These are phyloP conservation scores for Inga oerstediana DNA, from an alignment of 306 rosid genomes.

Conservation along the genomic window DNA sequence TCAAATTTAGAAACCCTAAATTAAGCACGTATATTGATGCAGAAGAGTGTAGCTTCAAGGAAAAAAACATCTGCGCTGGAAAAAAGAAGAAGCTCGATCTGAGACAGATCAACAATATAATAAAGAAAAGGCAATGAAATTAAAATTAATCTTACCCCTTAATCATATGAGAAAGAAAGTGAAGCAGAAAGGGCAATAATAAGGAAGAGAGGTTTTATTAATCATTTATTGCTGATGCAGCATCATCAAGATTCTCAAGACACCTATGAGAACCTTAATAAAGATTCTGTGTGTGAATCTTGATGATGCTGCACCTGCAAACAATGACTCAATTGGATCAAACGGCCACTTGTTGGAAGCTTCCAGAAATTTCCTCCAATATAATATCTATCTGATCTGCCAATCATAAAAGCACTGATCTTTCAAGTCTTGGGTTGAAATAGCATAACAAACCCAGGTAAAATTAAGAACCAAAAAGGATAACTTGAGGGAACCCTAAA, in stretches of 20 bases:
- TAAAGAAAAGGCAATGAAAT: neutral
- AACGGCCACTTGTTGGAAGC: neutral
- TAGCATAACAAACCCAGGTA: neutral
- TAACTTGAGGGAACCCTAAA: constrained; percentile 48
- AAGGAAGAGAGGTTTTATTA: neutral
- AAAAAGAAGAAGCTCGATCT: neutral
- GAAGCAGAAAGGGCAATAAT: neutral
- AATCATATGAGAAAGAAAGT: neutral
- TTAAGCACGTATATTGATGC: neutral
- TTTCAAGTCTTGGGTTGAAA: neutral
- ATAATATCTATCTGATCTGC: neutral
- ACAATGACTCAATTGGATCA: constrained; percentile 46
- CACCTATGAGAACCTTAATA: constrained; percentile 45
- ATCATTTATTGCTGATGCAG: constrained; percentile 94
- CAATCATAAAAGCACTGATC: neutral
- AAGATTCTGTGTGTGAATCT: constrained; percentile 71
- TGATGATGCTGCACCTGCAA: constrained; percentile 95
- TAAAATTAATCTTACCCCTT: neutral
- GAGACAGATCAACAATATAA: neutral
- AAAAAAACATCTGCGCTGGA: neutral
- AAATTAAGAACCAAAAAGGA: neutral
- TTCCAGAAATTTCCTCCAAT: neutral
- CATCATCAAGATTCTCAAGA: constrained; percentile 99
- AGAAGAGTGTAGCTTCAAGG: neutral
- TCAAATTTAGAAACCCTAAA: neutral